These are phyloP conservation scores for Penicillium sp. DNA, from an alignment of 2,329 filamentous ascomycete genomes.

Conservation along the genomic window DNA sequence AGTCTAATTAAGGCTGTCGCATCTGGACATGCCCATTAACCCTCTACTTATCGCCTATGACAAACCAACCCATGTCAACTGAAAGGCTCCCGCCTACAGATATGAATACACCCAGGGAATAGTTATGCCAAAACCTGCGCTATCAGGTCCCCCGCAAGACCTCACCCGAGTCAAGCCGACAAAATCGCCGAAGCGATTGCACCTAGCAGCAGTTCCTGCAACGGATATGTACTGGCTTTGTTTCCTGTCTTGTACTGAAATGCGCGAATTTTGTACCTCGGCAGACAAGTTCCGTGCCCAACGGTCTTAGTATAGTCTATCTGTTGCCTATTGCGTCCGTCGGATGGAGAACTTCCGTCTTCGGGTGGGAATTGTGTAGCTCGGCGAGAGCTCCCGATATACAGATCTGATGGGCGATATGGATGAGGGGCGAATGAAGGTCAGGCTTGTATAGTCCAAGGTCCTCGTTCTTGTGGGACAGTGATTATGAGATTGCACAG, in stretches of 20 bases:
- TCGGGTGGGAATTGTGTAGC: neutral
- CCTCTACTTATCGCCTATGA: no score
- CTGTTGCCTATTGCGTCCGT: neutral
- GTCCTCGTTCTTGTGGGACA: neutral
- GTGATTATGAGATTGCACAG: neutral
- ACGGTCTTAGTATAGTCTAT: neutral
- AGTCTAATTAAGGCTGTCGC: no score
- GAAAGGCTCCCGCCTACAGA: no score
- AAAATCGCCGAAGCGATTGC: neutral
- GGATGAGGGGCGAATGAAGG: neutral
- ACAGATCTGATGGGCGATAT: neutral
- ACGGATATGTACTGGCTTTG: neutral
- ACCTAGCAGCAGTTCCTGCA: neutral
- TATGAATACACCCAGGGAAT: neutral
- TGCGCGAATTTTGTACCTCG: neutral
- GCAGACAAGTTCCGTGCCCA: neutral
- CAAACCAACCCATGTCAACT: no score
- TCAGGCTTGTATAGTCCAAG: neutral
- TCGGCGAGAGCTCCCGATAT: neutral
- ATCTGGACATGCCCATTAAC: no score
- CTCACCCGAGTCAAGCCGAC: neutral
- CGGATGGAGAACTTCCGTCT: neutral
- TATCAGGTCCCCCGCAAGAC: slow-evolving; percentile 38
- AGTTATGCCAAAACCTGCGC: slow-evolving; percentile 35
- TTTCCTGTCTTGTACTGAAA: neutral